phyloP scores from a whole-genome alignment of 225 moss, liverwort and hornwort species.

The Bryum argenteum region DNA sequence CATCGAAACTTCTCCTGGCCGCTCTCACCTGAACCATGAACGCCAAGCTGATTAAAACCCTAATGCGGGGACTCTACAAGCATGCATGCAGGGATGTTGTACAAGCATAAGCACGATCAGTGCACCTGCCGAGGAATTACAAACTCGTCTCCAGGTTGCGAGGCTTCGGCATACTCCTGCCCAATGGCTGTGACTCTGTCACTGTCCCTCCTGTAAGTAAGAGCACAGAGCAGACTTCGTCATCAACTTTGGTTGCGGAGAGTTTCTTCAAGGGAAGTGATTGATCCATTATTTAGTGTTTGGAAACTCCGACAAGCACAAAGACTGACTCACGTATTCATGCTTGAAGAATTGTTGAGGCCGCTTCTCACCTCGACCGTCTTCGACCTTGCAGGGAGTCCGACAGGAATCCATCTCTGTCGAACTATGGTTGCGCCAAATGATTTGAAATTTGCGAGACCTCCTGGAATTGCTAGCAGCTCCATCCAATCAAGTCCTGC shows the following conservation, averaged over 20 bases:
- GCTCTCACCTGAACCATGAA: conserved; percentile 21
- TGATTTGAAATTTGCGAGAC: conserved; percentile 15
- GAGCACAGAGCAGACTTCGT: no score
- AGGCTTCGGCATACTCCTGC: conserved; percentile 26
- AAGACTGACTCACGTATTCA: conserved; percentile 25
- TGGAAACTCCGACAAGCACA: background rate
- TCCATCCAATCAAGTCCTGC: conserved; percentile 31
- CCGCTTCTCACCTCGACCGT: conserved; percentile 23
- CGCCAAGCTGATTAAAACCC: conserved; percentile 5
- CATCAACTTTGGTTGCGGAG: no score
- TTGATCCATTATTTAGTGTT: background rate
- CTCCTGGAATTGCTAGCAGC: conserved; percentile 27
- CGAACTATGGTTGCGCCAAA: conserved; percentile 10
- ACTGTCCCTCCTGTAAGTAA: background rate
- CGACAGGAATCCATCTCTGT: conserved; percentile 18
- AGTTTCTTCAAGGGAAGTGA: no score
- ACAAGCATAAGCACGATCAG: background rate
- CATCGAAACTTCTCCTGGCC: conserved; percentile 31
- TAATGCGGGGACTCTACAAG: background rate
- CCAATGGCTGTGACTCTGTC: background rate
- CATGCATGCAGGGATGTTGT: conserved; percentile 4
- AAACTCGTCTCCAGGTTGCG: conserved; percentile 29
- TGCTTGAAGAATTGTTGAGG: conserved; percentile 15
- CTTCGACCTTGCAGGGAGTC: background rate
- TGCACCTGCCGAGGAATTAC: conserved; percentile 15